These are phyloP conservation scores for Aspergillus ibericus DNA, from an alignment of 2,329 filamentous ascomycete species.

Conservation along the genomic window DNA sequence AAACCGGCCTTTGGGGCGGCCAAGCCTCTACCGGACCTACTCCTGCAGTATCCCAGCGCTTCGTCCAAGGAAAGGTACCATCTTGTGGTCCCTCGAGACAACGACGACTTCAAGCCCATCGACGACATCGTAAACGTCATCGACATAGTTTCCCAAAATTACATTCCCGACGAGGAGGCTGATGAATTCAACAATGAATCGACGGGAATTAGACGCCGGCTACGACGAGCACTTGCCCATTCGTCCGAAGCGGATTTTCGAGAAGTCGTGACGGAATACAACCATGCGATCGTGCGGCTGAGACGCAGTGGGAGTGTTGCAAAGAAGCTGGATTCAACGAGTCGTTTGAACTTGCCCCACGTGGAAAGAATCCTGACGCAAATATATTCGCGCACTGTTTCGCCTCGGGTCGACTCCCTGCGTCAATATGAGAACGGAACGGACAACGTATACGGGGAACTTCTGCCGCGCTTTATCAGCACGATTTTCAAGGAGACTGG, in stretches of 20 bases:
- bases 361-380: constrained; percentile 82
- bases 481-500: constrained; percentile 76
- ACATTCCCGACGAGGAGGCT: constrained; percentile 70
- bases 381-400: constrained; percentile 89
- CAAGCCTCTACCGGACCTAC: constrained; percentile 52
- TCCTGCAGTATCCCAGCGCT: constrained; percentile 81
- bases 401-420: constrained; percentile 79
- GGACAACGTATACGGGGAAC: constrained; percentile 92
- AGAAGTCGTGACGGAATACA: constrained; percentile 73
- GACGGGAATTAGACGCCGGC: constrained; percentile 71
- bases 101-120: constrained; percentile 67
- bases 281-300: constrained; percentile 65
- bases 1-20: constrained; percentile 52
- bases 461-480: constrained; percentile 80
- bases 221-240: constrained; percentile 71
- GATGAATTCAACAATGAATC: constrained; percentile 69
- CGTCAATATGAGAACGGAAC: constrained; percentile 85
- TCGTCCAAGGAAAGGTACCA: constrained; percentile 71
- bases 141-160: constrained; percentile 69
- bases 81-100: constrained; percentile 74
- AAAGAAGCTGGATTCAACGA: constrained; percentile 67
- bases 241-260: constrained; percentile 71
- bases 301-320: constrained; percentile 70
- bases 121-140: constrained; percentile 72
- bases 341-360: constrained; percentile 68